Conservation (phyloP, 768 basidiomycete species). For the Phylloporus scabripes region DNA sequence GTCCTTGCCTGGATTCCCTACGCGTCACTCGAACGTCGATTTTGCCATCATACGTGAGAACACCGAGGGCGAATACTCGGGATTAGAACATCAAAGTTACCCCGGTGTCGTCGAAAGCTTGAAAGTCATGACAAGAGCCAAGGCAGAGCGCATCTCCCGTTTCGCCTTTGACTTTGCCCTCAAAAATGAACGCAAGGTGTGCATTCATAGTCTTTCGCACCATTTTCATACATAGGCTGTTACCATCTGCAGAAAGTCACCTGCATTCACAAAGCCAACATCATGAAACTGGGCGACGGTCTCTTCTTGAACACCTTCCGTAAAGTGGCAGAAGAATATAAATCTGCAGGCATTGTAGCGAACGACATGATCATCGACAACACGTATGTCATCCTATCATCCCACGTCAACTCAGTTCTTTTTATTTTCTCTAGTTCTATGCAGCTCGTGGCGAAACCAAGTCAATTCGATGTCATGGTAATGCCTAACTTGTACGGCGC, state of each 20-base stretch:
- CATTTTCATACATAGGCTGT: neutral
- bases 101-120: conserved; percentile 98
- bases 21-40: conserved; percentile 94
- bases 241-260: conserved; percentile 81
- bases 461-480: conserved; percentile 99
- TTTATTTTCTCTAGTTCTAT: conserved; percentile 61
- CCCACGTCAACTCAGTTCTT: neutral
- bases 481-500: conserved; percentile 98
- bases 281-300: conserved; percentile 99
- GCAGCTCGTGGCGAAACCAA: conserved; percentile 95
- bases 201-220: conserved; percentile 8
- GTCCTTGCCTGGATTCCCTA: conserved; percentile 92
- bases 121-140: conserved; percentile 93
- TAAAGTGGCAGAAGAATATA: conserved; percentile 94
- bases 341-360: conserved; percentile 80
- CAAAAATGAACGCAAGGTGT: conserved; percentile 95
- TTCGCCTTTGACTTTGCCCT: conserved; percentile 99
- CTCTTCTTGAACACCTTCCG: conserved; percentile 99
- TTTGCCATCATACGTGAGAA: conserved; percentile 99
- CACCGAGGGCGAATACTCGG: conserved; percentile 99
- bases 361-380: conserved; percentile 99
- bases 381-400: conserved; percentile 51
- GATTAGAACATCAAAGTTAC: conserved; percentile 95
- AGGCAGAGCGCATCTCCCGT: conserved; percentile 92
- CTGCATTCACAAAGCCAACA: conserved; percentile 99